Percentiles rank a stretch among this genome's conserved stretches.
These are phyloP conservation scores for Pseudocercospora ulei DNA, from an alignment of 2,329 filamentous ascomycete genomes.

Conservation along the genomic window DNA sequence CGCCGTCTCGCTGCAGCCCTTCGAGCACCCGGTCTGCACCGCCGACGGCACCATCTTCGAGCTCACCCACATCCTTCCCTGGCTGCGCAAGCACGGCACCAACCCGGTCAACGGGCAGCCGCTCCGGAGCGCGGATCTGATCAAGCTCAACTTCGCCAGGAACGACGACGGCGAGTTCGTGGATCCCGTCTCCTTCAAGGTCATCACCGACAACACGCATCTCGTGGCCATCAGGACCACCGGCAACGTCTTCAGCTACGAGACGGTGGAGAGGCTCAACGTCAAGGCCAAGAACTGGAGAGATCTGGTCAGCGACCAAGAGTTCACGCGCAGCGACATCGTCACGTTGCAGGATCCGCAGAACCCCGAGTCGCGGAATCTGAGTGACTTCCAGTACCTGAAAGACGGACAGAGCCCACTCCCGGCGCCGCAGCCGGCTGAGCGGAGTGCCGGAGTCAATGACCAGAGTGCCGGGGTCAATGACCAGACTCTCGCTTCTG, in stretches of 20 bases:
- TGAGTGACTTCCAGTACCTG: conserved; percentile 81
- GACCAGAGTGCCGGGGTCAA: conserved; percentile 58
- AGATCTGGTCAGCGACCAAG: conserved; percentile 76
- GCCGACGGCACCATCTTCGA: conserved; percentile 82
- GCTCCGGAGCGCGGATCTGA: conserved; percentile 69
- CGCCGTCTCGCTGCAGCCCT: conserved; percentile 89
- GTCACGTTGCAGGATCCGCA: conserved; percentile 95
- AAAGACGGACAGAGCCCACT: conserved; percentile 63
- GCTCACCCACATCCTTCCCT: conserved; percentile 82
- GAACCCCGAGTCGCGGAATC: conserved; percentile 69
- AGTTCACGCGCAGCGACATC: conserved; percentile 82
- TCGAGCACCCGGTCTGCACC: conserved; percentile 89
- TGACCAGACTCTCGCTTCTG: conserved; percentile 64
- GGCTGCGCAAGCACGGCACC: conserved; percentile 86
- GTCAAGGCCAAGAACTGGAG: conserved; percentile 95
- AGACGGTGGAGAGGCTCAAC: conserved; percentile 90
- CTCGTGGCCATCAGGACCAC: conserved; percentile 78
- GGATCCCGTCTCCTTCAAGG: conserved; percentile 94
- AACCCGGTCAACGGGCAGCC: conserved; percentile 80
- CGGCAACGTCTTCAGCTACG: conserved; percentile 93
- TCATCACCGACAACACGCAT: conserved; percentile 96
- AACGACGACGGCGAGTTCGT: conserved; percentile 88
- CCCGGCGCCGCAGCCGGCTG: conserved; percentile 60
- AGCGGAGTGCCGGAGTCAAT: conserved; percentile 58
- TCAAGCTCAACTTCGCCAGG: conserved; percentile 82